phyloP scores from a whole-genome alignment of 108 stramenopile genomes.

The Skeletonema menzelii region DNA sequence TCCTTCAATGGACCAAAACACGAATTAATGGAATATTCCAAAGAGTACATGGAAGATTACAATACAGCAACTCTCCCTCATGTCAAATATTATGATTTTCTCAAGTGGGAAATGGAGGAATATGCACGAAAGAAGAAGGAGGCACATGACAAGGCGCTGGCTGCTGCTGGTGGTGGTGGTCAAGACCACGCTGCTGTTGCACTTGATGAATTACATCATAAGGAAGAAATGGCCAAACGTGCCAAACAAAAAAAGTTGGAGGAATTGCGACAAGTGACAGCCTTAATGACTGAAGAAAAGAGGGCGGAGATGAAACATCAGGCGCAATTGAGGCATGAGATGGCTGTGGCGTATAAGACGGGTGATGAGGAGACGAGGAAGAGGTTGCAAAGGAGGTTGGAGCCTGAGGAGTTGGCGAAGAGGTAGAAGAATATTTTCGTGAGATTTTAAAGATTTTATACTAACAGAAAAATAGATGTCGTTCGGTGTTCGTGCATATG shows the following conservation, averaged over 20 bases:
- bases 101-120: conserved; percentile 96
- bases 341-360: conserved; percentile 81
- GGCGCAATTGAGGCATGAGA: conserved; percentile 66
- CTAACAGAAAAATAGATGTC: no score
- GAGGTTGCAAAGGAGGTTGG: conserved; percentile 71
- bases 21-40: conserved; percentile 89
- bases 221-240: conserved; percentile 47
- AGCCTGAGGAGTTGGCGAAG: conserved; percentile 54
- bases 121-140: conserved; percentile 68
- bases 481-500: no score
- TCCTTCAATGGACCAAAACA: conserved; percentile 79
- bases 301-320: conserved; percentile 83
- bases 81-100: conserved; percentile 93
- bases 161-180: conserved; percentile 15
- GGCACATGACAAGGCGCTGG: conserved; percentile 25
- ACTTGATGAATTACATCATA: conserved; percentile 44
- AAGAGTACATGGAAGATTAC: conserved; percentile 93
- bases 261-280: conserved; percentile 47
- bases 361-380: conserved; percentile 73
- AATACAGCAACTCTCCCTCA: conserved; percentile 96
- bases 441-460: no score
- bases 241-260: conserved; percentile 50
- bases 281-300: conserved; percentile 67
- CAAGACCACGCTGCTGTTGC: conserved; percentile 35
- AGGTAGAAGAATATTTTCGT: not conserved